phyloP scores from a whole-genome alignment of 768 basidiomycete genomes.

The Lyophyllum semitale region DNA sequence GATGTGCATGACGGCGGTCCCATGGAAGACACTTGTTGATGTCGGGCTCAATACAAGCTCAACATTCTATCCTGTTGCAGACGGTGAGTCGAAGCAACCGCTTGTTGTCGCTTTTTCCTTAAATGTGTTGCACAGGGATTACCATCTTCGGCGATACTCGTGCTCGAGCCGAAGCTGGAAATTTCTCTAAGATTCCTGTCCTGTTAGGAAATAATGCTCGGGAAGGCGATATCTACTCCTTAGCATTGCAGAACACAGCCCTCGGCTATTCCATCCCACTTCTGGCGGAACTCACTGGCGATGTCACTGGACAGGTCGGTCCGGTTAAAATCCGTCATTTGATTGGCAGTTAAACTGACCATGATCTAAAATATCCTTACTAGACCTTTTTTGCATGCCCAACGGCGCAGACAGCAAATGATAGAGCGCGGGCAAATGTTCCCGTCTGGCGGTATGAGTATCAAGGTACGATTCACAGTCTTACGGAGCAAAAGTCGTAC shows the following conservation, averaged over 20 bases:
- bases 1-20: conserved; percentile 33
- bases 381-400: conserved; percentile 17
- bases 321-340: no score
- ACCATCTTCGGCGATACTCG: conserved; percentile 32
- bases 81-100: conserved; percentile 22
- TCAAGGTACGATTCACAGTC: no score
- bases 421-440: conserved; percentile 7
- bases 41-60: conserved; percentile 26
- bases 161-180: conserved; percentile 11
- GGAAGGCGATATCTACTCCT: conserved; percentile 17
- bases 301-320: neutral
- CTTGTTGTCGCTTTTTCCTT: neutral
- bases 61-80: conserved; percentile 26
- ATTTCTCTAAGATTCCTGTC: conserved; percentile 14
- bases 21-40: conserved; percentile 27
- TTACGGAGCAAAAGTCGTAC: no score
- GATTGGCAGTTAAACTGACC: neutral
- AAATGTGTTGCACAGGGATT: conserved; percentile 20
- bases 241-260: neutral
- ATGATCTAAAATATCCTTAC: neutral
- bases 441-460: conserved; percentile 20
- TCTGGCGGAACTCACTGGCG: neutral
- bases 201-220: conserved; percentile 27
- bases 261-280: neutral
- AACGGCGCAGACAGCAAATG: conserved; percentile 1